Evolutionary conservation across 2,329 filamentous ascomycete species (phyloP).

Genomic region (Cadophora gregata): DNA sequence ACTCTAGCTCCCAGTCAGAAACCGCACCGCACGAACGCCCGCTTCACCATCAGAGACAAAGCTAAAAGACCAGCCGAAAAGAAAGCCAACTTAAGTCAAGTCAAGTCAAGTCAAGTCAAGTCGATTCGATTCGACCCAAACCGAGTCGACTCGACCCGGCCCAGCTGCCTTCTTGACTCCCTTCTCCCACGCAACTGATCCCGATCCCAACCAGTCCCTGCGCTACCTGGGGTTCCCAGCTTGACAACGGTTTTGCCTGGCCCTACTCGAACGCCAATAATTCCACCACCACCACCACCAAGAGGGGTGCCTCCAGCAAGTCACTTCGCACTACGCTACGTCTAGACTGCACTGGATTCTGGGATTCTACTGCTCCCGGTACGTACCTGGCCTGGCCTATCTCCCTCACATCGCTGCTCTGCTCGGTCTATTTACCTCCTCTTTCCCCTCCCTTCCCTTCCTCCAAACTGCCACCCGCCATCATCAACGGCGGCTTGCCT

Average conservation of each 20-base stretch:
- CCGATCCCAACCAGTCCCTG: background rate
- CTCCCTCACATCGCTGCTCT: background rate
- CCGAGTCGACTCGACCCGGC: background rate
- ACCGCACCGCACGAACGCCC: conserved; percentile 11
- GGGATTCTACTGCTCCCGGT: conserved; percentile 9
- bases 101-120: background rate
- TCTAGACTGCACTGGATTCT: background rate
- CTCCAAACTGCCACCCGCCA: conserved; percentile 8
- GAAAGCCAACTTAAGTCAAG: no score
- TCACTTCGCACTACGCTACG: background rate
- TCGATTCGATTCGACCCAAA: background rate
- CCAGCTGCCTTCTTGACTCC: background rate
- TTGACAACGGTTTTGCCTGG: background rate
- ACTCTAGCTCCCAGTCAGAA: conserved; percentile 11
- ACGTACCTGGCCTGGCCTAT: no score
- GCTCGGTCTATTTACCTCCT: conserved; percentile 6
- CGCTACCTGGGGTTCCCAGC: background rate
- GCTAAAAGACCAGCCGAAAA: conserved; percentile 13
- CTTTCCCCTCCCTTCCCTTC: background rate
- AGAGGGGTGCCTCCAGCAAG: background rate
- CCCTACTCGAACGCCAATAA: background rate
- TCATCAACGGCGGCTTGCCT: conserved; percentile 9
- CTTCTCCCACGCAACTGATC: background rate
- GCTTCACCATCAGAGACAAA: conserved; percentile 12
- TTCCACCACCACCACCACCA: no score